These are phyloP conservation scores for Podosphaera aphanis DNA, from an alignment of 2,329 filamentous ascomycete genomes.

Conservation along the genomic window DNA sequence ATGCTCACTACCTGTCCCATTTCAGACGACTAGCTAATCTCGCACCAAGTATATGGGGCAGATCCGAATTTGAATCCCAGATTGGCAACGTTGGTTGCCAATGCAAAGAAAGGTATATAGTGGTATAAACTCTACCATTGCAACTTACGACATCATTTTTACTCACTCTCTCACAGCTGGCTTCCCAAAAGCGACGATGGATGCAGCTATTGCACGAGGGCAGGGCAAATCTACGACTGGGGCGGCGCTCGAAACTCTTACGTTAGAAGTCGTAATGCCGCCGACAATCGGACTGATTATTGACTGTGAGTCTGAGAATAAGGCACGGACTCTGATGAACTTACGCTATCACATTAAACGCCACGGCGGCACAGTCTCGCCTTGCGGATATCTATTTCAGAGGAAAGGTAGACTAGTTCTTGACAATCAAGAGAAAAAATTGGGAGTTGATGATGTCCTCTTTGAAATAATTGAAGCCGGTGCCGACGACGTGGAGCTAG, in stretches of 20 bases:
- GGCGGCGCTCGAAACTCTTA: constrained; percentile 49
- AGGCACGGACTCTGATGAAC: constrained; percentile 48
- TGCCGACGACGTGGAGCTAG: constrained; percentile 45
- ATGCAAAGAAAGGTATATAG: constrained; percentile 49
- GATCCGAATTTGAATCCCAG: constrained; percentile 53
- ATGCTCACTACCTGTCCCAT: not conserved
- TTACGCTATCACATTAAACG: constrained; percentile 49
- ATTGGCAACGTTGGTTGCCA: constrained; percentile 46
- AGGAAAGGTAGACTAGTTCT: constrained; percentile 56
- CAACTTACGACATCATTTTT: constrained; percentile 7
- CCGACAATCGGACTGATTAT: constrained; percentile 56
- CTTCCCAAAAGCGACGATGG: constrained; percentile 65
- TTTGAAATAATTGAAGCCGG: constrained; percentile 71
- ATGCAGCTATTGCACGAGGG: constrained; percentile 65
- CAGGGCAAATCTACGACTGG: constrained; percentile 63
- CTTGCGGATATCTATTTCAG: constrained; percentile 67
- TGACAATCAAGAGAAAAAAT: constrained; percentile 27
- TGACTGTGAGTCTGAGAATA: constrained; percentile 69
- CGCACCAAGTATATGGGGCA: constrained; percentile 41
- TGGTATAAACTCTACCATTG: constrained; percentile 9
- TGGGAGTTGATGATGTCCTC: constrained; percentile 42
- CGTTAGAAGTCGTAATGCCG: constrained; percentile 60
- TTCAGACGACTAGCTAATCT: constrained; percentile 5
- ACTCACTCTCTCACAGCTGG: constrained; percentile 25
- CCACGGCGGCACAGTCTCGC: constrained; percentile 42